Conservation (phyloP, 495 filamentous ascomycete species). For the Chaetomium tenue region DNA sequence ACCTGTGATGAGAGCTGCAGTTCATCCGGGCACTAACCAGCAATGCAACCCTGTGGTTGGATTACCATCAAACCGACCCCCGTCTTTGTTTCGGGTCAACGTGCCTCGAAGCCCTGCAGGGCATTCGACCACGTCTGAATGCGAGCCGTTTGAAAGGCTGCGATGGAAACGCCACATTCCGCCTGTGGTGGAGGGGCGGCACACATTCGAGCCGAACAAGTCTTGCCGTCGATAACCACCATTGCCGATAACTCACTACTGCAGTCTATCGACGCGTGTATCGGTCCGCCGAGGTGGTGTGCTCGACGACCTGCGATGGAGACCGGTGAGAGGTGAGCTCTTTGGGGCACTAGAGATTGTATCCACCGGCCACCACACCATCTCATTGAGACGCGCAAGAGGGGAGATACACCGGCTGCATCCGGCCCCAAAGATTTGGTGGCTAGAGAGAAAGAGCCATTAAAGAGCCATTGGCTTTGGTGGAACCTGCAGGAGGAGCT, state of each 20-base stretch:
- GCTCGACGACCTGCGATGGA: conserved; percentile 26
- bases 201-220: conserved; percentile 10
- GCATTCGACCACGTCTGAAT: neutral
- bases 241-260: neutral
- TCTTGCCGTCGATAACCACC: conserved; percentile 1
- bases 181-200: conserved; percentile 5
- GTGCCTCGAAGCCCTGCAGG: conserved; percentile 6
- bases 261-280: conserved; percentile 6
- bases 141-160: neutral
- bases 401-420: conserved; percentile 16
- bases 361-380: neutral
- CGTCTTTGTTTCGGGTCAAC: conserved; percentile 2
- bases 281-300: conserved; percentile 26
- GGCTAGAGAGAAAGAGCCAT: neutral
- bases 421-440: conserved; percentile 14
- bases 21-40: conserved; percentile 16
- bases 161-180: neutral
- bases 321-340: conserved; percentile 34
- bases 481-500: neutral
- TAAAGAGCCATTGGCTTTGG: conserved; percentile 4
- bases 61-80: neutral
- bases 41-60: conserved; percentile 19
- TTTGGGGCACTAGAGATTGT: neutral
- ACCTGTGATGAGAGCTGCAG: conserved; percentile 6
- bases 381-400: neutral